Evolutionary conservation across 73 alveolate genomes (phyloP).

Genomic region (Effrenium voratum): DNA sequence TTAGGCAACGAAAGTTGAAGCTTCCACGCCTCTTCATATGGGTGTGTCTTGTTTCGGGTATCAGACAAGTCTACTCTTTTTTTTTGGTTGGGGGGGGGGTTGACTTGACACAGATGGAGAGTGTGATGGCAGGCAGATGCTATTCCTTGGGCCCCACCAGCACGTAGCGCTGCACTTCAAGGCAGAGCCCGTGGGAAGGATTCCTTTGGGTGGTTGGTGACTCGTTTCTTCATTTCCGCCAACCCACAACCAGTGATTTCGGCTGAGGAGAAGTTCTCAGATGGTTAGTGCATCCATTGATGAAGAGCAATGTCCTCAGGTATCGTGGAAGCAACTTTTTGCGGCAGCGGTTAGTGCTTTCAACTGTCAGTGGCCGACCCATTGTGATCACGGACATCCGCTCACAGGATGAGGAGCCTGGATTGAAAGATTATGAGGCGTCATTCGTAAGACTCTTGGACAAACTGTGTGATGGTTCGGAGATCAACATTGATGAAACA

Average conservation of each 20-base stretch:
- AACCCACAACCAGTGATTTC: no score
- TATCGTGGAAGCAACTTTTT: conserved; percentile 76
- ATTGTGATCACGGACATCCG: conserved; percentile 75
- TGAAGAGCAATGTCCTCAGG: no score
- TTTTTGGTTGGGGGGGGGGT: no score
- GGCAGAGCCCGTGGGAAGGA: background rate
- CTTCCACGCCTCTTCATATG: no score
- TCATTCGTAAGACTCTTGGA: conserved; percentile 75
- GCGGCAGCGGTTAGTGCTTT: conserved; percentile 71
- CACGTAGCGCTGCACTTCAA: conserved; percentile 91
- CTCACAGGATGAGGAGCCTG: conserved; percentile 88
- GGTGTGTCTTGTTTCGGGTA: no score
- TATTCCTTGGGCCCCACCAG: conserved; percentile 85
- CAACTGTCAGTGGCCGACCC: conserved; percentile 77
- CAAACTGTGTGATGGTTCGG: conserved; percentile 55
- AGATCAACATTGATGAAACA: background rate
- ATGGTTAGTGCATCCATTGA: no score
- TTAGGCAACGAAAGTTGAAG: no score
- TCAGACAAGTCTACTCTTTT: no score
- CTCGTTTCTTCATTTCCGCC: no score
- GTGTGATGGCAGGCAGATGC: conserved; percentile 49
- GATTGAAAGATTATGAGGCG: conserved; percentile 72
- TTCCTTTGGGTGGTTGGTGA: no score
- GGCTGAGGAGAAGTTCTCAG: no score
- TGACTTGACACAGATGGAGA: background rate